Evolutionary conservation across 768 basidiomycete genomes (phyloP).

Genomic region (Clitopilus hobsonii): DNA sequence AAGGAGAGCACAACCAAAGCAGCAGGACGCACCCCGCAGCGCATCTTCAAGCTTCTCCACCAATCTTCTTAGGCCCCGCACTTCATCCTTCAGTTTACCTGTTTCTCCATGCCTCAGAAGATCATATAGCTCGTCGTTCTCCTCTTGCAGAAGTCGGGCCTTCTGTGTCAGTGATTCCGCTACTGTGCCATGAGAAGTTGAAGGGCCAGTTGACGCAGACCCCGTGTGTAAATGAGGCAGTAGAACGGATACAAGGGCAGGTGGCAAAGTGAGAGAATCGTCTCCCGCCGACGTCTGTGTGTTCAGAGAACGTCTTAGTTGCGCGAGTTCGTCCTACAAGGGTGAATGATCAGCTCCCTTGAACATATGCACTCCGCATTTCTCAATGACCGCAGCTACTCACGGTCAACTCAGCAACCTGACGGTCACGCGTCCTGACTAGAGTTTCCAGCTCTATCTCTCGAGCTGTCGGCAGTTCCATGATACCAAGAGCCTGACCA

Average conservation of each 20-base stretch:
- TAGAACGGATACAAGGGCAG: conserved; percentile 62
- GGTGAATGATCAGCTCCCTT: conserved; percentile 10
- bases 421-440: conserved; percentile 69
- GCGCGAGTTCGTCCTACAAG: conserved; percentile 66
- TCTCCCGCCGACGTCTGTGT: conserved; percentile 55
- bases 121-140: conserved; percentile 84
- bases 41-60: conserved; percentile 71
- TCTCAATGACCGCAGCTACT: conserved; percentile 18
- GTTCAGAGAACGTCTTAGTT: conserved; percentile 60
- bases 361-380: not conserved
- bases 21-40: conserved; percentile 55
- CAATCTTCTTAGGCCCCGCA: conserved; percentile 59
- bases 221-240: conserved; percentile 58
- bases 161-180: conserved; percentile 73
- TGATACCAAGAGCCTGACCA: conserved; percentile 20
- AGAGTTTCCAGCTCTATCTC: conserved; percentile 80
- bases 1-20: conserved; percentile 1
- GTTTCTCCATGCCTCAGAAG: conserved; percentile 72
- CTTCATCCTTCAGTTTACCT: conserved; percentile 79
- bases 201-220: conserved; percentile 22
- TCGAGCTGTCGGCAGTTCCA: conserved; percentile 70
- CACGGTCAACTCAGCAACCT: conserved; percentile 70
- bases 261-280: conserved; percentile 66
- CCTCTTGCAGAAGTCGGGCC: conserved; percentile 69
- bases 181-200: conserved; percentile 48